A percentile compares a stretch with the other conserved stretches of the same genome.
Conservation (phyloP, 768 basidiomycete genomes). For the Sarcomyxa edulis region DNA sequence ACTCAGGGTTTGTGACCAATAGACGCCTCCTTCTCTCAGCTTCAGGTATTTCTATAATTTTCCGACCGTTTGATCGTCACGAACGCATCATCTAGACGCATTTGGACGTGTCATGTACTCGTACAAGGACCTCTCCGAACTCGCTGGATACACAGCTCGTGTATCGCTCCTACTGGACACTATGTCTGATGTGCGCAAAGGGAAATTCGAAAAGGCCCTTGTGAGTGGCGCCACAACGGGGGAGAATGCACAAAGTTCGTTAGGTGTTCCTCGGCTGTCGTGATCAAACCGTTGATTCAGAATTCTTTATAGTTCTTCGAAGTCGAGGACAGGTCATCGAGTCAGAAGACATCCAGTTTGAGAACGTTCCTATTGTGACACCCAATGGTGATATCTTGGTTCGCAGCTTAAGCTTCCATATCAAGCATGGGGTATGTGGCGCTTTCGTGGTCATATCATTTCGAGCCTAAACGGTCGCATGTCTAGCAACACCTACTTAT, state of each 20-base stretch:
- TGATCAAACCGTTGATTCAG: not conserved
- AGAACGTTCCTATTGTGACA: conserved; percentile 91
- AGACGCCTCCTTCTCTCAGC: conserved; percentile 83
- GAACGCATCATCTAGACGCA: conserved; percentile 51
- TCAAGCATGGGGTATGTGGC: conserved; percentile 72
- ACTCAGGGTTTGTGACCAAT: conserved; percentile 92
- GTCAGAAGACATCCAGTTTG: conserved; percentile 87
- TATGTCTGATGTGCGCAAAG: conserved; percentile 79
- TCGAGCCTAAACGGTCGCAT: conserved; percentile 9
- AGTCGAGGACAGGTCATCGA: conserved; percentile 76
- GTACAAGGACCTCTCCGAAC: conserved; percentile 93
- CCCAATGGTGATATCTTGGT: conserved; percentile 94
- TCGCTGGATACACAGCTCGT: conserved; percentile 92
- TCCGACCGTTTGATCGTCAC: conserved; percentile 1
- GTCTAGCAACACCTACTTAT: conserved; percentile 86
- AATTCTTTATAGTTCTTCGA: conserved; percentile 55
- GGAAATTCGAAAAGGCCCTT: conserved; percentile 85
- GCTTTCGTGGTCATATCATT: not conserved
- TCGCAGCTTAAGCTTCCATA: conserved; percentile 77
- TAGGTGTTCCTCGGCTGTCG: not conserved
- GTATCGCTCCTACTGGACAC: conserved; percentile 87
- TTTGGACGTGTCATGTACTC: conserved; percentile 96
- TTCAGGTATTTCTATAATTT: conserved; percentile 47
- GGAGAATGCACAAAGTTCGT: conserved; percentile 73
- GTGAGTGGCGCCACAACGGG: conserved; percentile 69